Percentiles rank a stretch among this genome's conserved stretches.
These are phyloP conservation scores for Infundibulicybe gibba DNA, from an alignment of 768 basidiomycete species.

Conservation along the genomic window DNA sequence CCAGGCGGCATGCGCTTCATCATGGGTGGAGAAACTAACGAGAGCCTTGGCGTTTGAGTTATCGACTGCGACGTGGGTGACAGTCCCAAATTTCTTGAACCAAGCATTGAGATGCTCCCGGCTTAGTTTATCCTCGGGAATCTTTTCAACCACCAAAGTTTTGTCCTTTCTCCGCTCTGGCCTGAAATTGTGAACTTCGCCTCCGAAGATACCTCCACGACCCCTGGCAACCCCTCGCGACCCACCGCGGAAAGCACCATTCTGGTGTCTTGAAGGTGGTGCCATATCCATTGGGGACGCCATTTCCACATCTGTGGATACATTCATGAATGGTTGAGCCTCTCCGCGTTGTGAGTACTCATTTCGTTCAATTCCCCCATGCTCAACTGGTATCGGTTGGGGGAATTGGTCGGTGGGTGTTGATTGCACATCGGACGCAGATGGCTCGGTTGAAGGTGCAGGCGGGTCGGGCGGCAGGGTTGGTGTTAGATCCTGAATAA, in stretches of 20 bases:
- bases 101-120: slow-evolving; percentile 78
- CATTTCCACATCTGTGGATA: slow-evolving; percentile 27
- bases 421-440: slow-evolving; percentile 17
- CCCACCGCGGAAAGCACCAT: slow-evolving; percentile 26
- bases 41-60: slow-evolving; percentile 70
- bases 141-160: slow-evolving; percentile 92
- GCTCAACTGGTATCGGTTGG: slow-evolving; percentile 14
- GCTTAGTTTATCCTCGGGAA: slow-evolving; percentile 79
- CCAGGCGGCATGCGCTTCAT: slow-evolving; percentile 86
- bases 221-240: slow-evolving; percentile 32
- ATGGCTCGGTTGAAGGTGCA: slow-evolving; percentile 14
- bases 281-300: slow-evolving; percentile 27
- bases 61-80: slow-evolving; percentile 91
- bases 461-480: slow-evolving; percentile 26
- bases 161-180: slow-evolving; percentile 68
- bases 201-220: slow-evolving; percentile 59
- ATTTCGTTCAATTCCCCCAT: slow-evolving; percentile 11
- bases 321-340: slow-evolving; percentile 20
- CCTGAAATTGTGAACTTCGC: slow-evolving; percentile 63
- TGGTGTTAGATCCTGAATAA: slow-evolving; percentile 82
- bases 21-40: slow-evolving; percentile 81
- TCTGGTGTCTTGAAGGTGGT: slow-evolving; percentile 20
- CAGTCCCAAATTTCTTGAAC: slow-evolving; percentile 90
- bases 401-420: slow-evolving; percentile 15
- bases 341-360: slow-evolving; percentile 8